Conservation (phyloP, 2,329 filamentous ascomycete species). For the Fusarium solani-melongenae region DNA sequence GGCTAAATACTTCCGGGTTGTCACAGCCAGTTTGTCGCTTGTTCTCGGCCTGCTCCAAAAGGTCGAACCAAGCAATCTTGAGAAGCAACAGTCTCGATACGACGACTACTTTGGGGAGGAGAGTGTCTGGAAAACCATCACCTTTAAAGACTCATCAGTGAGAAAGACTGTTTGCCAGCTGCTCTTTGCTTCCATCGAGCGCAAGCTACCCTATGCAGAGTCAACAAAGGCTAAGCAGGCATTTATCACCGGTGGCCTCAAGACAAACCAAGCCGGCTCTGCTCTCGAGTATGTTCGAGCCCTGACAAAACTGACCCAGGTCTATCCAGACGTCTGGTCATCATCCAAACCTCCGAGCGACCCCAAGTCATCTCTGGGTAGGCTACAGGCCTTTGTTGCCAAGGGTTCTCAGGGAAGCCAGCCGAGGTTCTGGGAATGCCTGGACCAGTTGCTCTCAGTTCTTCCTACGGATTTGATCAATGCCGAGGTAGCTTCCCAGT, state of each 20-base stretch:
- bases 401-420: conserved; percentile 86
- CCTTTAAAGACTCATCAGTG: conserved; percentile 67
- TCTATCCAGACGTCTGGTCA: conserved; percentile 79
- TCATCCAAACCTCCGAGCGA: conserved; percentile 54
- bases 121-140: conserved; percentile 74
- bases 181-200: conserved; percentile 60
- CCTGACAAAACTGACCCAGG: conserved; percentile 72
- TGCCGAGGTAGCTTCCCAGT: conserved; percentile 64
- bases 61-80: conserved; percentile 62
- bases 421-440: conserved; percentile 76
- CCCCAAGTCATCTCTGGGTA: conserved; percentile 64
- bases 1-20: conserved; percentile 84
- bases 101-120: conserved; percentile 73
- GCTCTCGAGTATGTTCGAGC: conserved; percentile 76
- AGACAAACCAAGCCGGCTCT: conserved; percentile 78
- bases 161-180: conserved; percentile 65
- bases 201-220: conserved; percentile 60
- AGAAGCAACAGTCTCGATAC: conserved; percentile 71
- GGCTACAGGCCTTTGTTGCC: conserved; percentile 78
- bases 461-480: conserved; percentile 61
- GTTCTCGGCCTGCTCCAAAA: conserved; percentile 64
- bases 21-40: conserved; percentile 65
- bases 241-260: conserved; percentile 79
- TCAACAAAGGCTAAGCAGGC: conserved; percentile 63
- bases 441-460: conserved; percentile 71